Base-by-base conservation (phyloP, 352 stramenopile species). In the Ophiocytium majus region DNA sequence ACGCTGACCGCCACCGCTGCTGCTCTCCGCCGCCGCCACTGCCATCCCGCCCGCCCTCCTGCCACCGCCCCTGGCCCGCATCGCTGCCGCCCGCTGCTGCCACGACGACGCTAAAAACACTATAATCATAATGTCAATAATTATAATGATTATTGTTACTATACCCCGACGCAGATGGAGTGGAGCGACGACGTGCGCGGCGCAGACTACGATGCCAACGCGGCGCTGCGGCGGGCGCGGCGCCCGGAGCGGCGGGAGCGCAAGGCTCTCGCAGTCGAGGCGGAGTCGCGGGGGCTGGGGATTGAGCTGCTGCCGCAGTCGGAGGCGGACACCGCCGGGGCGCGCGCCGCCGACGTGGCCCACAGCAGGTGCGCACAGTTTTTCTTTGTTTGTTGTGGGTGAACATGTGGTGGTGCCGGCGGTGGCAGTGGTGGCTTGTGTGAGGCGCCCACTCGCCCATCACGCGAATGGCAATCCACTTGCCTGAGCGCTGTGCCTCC, bases 151-250 rank as follows among this genome's bases (percentile, higher is more conserved):
- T n/a, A n/a, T n/a, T n/a, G n/a, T 14, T 57, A 57, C 43, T 14
- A 57, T 57, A 5, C 43, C 43, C 43, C 14, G n/a, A n/a, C 28
- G 32, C 35, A 78, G 66, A 78, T 78, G 66, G 66, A 78, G 5
- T 78, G 66, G 66, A 78, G 66, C 35, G 17, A 78, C 32, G 66
- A 78, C 35, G 35, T 35, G 35, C 5, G 66, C 5, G 66, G 66
- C 32, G 17, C 5, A 17, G 66, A 78, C 35, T 78, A 78, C 35
- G 66, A 35, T 78, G 66, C 66, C 35, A 78, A 78, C 35, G 66
- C 35, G 35, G 66, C 66, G 32, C 66, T 78, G 32, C 66, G 66
- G 32, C 66, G 35, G 5, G 66, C 66, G 32, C 17, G 66, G 35
- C 32, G 66, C 32, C 5, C 5, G 5, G 66, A 5, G 32, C 66